Evolutionary conservation across 2,329 filamentous ascomycete genomes (phyloP), one percentile per base, ranked within the genome.

Genomic region (Coccinonectria pachysandricola): DNA sequence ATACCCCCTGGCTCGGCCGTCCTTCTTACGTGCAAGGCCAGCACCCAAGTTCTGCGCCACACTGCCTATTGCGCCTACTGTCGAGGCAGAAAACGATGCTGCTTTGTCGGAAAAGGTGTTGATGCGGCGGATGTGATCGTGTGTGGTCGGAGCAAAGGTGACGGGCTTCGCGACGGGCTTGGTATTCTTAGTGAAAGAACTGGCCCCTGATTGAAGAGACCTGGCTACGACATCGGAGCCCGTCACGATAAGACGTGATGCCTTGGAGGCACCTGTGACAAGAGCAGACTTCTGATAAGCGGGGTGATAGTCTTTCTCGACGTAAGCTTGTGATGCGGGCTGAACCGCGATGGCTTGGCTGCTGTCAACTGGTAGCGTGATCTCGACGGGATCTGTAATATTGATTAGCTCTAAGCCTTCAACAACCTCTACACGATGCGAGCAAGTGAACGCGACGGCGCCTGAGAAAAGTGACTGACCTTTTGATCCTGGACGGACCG

Each of bases 21-120:
- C 66, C 39, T 65, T 66, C 42, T 57, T 68, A 33, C 53, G 60
- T 11, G 72, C 69, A 3, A 80, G 60, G 5, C 66, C 71, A 3
- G 91, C 88, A 3, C 87, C 88, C 7, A 95, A 54, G 49, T 92
- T 96, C 54, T 98, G 88, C 2, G 88, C 87, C 33, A 91, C 75
- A 46, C 78, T 80, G 28, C 74, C 73, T 12, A 94, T 79, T 40
- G 84, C 75, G 4, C 86, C 85, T 2, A 95, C 82, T 0, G 91
- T 95, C 51, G 88, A 84, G 12, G 85, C 68, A 1, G 83, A 91
- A 12, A 95, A 49, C 3, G 75, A 75, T 1, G 84, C 88, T 1
- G 88, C 87, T 31, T 74, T 71, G 21, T 71, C 68, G 1, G 88
- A 92, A 39, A 93, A 74, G n/a, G 71, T 81, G 52, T 93, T 88